phyloP scores from a whole-genome alignment of 2,329 filamentous ascomycete genomes.

The Fusarium pininemorale region DNA sequence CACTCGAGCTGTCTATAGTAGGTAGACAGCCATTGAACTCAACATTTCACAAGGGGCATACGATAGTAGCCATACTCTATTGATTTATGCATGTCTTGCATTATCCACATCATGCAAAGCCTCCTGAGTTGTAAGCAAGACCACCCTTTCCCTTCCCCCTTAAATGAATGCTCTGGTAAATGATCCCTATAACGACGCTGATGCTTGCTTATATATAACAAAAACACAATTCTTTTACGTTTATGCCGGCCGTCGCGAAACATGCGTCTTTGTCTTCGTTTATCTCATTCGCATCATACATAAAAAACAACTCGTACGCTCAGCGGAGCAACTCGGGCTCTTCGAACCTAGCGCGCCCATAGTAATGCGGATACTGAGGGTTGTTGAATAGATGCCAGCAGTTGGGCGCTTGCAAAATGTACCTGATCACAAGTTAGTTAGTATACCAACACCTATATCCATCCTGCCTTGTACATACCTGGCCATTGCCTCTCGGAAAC shows the following conservation, averaged over 20 bases:
- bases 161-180: slow-evolving; percentile 21
- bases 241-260: slow-evolving; percentile 5
- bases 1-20: background rate
- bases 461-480: slow-evolving; percentile 65
- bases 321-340: slow-evolving; percentile 47
- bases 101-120: slow-evolving; percentile 4
- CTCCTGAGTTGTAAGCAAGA: background rate
- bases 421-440: slow-evolving; percentile 52
- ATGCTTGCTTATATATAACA: slow-evolving; percentile 12
- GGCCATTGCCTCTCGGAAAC: slow-evolving; percentile 96
- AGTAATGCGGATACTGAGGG: slow-evolving; percentile 50
- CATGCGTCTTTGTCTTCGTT: background rate
- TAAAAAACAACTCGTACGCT: background rate
- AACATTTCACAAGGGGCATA: background rate
- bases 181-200: slow-evolving; percentile 12
- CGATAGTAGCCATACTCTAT: background rate
- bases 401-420: slow-evolving; percentile 78
- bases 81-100: background rate
- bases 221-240: slow-evolving; percentile 17
- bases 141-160: background rate
- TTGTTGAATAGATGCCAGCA: slow-evolving; percentile 77
- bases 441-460: background rate
- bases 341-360: slow-evolving; percentile 52
- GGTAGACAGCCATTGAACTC: background rate
- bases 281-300: background rate